Evolutionary conservation across 768 basidiomycete species (phyloP).

Genomic region (Termitomyces titanicus): DNA sequence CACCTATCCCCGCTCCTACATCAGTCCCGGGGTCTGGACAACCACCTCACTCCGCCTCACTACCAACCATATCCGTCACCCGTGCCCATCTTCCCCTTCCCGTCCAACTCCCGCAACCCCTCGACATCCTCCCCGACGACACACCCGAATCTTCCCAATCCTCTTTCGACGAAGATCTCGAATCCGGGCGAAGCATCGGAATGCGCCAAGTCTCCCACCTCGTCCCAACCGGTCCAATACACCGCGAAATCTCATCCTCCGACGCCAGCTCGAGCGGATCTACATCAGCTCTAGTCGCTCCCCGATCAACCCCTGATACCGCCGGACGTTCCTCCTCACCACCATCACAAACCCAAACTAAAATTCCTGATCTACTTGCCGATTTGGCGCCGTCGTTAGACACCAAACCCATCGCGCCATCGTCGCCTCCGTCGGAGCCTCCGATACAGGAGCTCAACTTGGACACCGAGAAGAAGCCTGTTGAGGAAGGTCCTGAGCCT

Average conservation of each 20-base stretch:
- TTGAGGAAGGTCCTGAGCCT: slow-evolving; percentile 9
- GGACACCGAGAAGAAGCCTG: not conserved
- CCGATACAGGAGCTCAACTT: slow-evolving; percentile 1
- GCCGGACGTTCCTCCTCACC: slow-evolving; percentile 7
- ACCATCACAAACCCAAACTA: slow-evolving; percentile 13
- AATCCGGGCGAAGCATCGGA: slow-evolving; percentile 40
- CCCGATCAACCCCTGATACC: not conserved
- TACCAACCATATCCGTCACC: slow-evolving; percentile 61
- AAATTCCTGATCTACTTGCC: slow-evolving; percentile 48
- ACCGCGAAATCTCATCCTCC: slow-evolving; percentile 7
- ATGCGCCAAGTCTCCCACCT: slow-evolving; percentile 33
- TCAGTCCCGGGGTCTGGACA: slow-evolving; percentile 15
- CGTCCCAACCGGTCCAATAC: slow-evolving; percentile 11
- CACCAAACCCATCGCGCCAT: slow-evolving; percentile 33
- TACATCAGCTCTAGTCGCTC: not conserved
- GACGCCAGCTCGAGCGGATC: not conserved
- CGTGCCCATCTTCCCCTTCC: slow-evolving; percentile 71
- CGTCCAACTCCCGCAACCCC: slow-evolving; percentile 62
- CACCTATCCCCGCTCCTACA: slow-evolving; percentile 31
- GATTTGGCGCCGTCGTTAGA: slow-evolving; percentile 37
- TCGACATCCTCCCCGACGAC: slow-evolving; percentile 50
- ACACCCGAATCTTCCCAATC: slow-evolving; percentile 43
- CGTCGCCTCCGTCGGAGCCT: slow-evolving; percentile 14
- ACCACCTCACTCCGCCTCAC: slow-evolving; percentile 13
- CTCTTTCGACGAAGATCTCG: slow-evolving; percentile 44